Evolutionary conservation across 148 eudicot species (phyloP).

Genomic region (Rhododendron molle): DNA sequence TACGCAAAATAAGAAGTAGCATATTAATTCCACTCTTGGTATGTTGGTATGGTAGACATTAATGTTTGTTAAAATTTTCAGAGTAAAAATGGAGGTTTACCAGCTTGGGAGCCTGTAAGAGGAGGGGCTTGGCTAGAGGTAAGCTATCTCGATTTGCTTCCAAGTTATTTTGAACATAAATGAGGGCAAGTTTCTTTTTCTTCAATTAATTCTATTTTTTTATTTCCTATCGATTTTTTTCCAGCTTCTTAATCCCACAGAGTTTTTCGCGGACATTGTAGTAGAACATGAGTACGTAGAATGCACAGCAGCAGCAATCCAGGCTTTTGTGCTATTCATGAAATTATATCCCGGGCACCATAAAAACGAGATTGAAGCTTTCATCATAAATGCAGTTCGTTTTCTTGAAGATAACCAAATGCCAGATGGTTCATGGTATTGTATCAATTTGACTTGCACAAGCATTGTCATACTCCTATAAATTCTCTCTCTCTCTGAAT

Average conservation of each 20-base stretch:
- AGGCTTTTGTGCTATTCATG: constrained; percentile 12
- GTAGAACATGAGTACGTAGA: constrained; percentile 53
- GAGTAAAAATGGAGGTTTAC: constrained; percentile 50
- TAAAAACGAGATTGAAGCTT: constrained; percentile 14
- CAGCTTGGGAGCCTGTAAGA: constrained; percentile 46
- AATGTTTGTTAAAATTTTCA: background rate
- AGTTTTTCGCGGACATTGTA: constrained; percentile 41
- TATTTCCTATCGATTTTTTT: background rate
- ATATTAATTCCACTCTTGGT: background rate
- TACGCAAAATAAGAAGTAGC: no score
- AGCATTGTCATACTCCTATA: background rate
- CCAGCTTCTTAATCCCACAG: constrained; percentile 52
- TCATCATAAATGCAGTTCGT: constrained; percentile 14
- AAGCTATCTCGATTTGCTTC: background rate
- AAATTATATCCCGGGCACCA: constrained; percentile 23
- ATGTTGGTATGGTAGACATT: background rate
- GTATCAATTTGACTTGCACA: background rate
- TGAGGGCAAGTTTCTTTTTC: background rate
- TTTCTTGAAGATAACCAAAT: constrained; percentile 34
- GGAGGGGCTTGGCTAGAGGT: constrained; percentile 53
- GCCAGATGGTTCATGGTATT: constrained; percentile 62
- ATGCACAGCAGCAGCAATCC: constrained; percentile 39
- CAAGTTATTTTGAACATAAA: background rate
- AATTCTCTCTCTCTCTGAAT: background rate
- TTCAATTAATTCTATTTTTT: background rate